Evolutionary conservation across 2,329 filamentous ascomycete species (phyloP).

Genomic region (Ascochyta pisi): DNA sequence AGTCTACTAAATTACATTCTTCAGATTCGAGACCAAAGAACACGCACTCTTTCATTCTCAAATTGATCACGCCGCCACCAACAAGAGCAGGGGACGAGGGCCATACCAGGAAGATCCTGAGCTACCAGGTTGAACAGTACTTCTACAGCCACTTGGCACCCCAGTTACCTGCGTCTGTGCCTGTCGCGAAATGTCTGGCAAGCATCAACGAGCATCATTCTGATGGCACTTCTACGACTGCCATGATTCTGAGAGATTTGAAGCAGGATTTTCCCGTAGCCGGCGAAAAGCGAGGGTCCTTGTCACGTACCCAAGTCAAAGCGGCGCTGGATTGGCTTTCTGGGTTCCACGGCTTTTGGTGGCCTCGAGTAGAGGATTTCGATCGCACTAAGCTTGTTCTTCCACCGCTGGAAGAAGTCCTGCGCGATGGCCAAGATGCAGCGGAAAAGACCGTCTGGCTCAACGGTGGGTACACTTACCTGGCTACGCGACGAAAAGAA

Average conservation of each 20-base stretch:
- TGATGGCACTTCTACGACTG: conserved; percentile 52
- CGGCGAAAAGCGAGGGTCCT: conserved; percentile 59
- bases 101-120: conserved; percentile 69
- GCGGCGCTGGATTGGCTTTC: conserved; percentile 69
- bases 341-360: conserved; percentile 65
- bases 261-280: conserved; percentile 61
- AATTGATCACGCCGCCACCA: conserved; percentile 64
- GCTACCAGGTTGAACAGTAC: conserved; percentile 71
- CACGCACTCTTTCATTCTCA: conserved; percentile 59
- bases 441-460: conserved; percentile 58
- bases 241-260: conserved; percentile 66
- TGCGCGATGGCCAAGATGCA: conserved; percentile 35
- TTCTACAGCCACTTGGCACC: conserved; percentile 68
- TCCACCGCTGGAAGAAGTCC: conserved; percentile 63
- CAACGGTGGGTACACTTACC: conserved; percentile 73
- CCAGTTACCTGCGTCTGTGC: conserved; percentile 51
- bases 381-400: conserved; percentile 52
- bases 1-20: neutral
- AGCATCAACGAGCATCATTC: conserved; percentile 52
- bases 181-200: conserved; percentile 60
- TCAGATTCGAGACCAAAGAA: conserved; percentile 20
- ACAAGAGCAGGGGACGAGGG: conserved; percentile 60
- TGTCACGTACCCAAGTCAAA: conserved; percentile 58
- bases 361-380: conserved; percentile 43
- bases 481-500: conserved; percentile 67